Conservation (phyloP, 192 early-diverging fungal species). For the Coemansia sp. region DNA sequence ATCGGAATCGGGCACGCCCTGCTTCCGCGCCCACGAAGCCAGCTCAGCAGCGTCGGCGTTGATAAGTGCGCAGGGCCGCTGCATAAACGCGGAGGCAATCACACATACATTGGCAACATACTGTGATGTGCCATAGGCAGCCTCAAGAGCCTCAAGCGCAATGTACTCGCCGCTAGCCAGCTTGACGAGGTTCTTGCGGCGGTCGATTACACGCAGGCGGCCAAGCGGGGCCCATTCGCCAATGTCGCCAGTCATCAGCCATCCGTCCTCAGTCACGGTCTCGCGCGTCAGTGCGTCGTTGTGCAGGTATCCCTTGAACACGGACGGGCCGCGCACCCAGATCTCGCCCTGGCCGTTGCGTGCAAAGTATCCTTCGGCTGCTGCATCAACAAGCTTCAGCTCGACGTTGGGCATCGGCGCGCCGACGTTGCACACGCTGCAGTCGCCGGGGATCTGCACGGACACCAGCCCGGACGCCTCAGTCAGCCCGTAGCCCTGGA, state of each 20-base stretch:
- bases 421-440: slow-evolving; percentile 66
- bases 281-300: slow-evolving; percentile 64
- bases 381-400: slow-evolving; percentile 74
- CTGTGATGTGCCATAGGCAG: slow-evolving; percentile 73
- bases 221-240: slow-evolving; percentile 80
- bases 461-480: slow-evolving; percentile 75
- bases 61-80: slow-evolving; percentile 76
- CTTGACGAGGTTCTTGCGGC: slow-evolving; percentile 94
- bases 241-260: slow-evolving; percentile 90
- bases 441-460: slow-evolving; percentile 62
- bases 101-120: slow-evolving; percentile 79
- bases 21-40: background rate
- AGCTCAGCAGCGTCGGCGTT: slow-evolving; percentile 46
- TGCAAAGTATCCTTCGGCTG: slow-evolving; percentile 62
- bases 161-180: slow-evolving; percentile 89
- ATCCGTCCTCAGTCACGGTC: slow-evolving; percentile 71
- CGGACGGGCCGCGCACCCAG: slow-evolving; percentile 76
- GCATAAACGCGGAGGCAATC: slow-evolving; percentile 67
- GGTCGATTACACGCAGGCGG: slow-evolving; percentile 82
- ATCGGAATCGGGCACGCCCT: background rate
- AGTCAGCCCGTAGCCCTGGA: slow-evolving; percentile 87
- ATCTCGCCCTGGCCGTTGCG: slow-evolving; percentile 74
- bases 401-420: slow-evolving; percentile 74
- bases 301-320: slow-evolving; percentile 84
- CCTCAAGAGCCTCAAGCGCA: slow-evolving; percentile 92